These are phyloP conservation scores for Ophiostoma sp. DNA, from an alignment of 2,329 filamentous ascomycete genomes.

Conservation along the genomic window DNA sequence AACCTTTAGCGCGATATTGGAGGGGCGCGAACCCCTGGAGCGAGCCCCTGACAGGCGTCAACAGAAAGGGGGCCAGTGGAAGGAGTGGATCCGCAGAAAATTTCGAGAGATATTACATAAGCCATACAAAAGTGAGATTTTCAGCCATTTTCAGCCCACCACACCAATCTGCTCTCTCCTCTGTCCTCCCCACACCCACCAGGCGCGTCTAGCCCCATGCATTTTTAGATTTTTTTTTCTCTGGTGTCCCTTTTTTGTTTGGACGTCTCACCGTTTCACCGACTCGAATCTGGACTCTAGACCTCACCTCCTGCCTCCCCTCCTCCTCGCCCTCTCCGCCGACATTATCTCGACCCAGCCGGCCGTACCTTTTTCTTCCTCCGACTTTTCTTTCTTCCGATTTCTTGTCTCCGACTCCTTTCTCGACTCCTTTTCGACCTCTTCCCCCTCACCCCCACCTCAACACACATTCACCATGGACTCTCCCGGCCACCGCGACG, in stretches of 20 bases:
- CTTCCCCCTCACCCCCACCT: neutral
- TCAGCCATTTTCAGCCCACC: neutral
- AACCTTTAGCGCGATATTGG: neutral
- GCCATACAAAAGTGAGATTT: neutral
- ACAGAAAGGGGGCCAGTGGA: neutral
- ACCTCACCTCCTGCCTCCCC: neutral
- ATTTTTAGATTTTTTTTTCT: constrained; percentile 17
- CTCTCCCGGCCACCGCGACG: constrained; percentile 13
- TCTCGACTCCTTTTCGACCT: neutral
- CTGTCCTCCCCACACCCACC: neutral
- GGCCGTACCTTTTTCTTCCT: neutral
- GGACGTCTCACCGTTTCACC: constrained; percentile 11
- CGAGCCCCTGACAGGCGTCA: neutral
- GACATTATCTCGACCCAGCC: neutral
- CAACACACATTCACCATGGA: constrained; percentile 19
- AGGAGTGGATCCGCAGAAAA: constrained; percentile 3
- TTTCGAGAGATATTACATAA: constrained; percentile 17
- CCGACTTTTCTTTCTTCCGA: neutral
- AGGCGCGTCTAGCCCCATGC: constrained; percentile 13
- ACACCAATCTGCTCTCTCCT: neutral
- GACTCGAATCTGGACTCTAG: neutral
- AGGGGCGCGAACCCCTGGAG: neutral
- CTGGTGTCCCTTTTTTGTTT: neutral
- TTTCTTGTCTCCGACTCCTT: neutral
- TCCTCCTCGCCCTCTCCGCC: neutral